A percentile compares a stretch with the other conserved stretches of the same genome.
Conservation (phyloP, 176 grass and related monocot species). For the Oryza australiensis region DNA sequence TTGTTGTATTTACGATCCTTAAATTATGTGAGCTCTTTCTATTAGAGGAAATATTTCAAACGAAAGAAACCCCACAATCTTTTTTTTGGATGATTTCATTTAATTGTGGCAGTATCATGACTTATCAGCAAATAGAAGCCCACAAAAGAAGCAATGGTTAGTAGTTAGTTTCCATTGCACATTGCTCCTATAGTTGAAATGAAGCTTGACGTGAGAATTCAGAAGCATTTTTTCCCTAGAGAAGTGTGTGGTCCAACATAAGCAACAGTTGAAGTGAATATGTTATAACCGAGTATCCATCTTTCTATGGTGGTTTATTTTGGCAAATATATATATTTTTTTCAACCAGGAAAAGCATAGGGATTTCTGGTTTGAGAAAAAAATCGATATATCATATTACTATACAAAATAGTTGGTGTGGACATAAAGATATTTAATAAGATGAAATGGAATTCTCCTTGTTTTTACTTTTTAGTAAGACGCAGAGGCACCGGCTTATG, state of each 20-base stretch:
- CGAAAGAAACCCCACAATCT: background rate
- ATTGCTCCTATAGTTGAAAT: background rate
- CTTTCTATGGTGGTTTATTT: background rate
- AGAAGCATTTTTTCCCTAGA: background rate
- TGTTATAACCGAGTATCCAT: background rate
- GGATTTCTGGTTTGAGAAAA: background rate
- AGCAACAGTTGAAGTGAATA: background rate
- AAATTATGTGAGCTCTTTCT: constrained; percentile 23
- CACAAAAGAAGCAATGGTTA: background rate
- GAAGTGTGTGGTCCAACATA: background rate
- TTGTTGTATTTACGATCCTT: constrained; percentile 13
- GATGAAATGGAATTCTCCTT: background rate
- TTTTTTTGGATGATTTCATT: background rate
- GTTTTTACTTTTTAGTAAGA: background rate
- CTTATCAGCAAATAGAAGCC: constrained; percentile 11
- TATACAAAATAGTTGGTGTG: background rate
- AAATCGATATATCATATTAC: background rate
- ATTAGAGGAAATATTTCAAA: background rate
- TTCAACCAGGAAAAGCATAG: background rate
- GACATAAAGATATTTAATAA: background rate
- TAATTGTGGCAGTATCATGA: background rate
- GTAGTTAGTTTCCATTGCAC: background rate
- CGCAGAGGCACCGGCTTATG: background rate
- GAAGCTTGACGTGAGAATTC: background rate
- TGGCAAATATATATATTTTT: background rate